Base-by-base conservation (phyloP, 1,284 basidiomycete genomes). In the Ustilago hordei region DNA sequence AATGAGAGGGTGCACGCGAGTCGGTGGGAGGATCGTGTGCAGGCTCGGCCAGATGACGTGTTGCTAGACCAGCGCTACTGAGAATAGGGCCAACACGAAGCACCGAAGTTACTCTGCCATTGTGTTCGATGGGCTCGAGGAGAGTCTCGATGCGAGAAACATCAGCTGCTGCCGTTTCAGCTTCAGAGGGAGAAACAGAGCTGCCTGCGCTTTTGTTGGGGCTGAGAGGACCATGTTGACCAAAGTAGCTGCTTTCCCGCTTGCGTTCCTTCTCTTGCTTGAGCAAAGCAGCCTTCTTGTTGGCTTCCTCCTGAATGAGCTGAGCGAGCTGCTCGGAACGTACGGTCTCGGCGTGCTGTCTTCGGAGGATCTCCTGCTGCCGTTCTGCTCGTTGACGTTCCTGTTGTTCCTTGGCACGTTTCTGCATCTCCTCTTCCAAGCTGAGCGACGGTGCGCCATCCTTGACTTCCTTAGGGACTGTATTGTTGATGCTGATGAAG, bases 391-490 rank as follows among this genome's bases (percentile, higher is more conserved):
- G 34, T 31, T 78, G 71, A 3, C 52, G 66, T 34, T 74, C 59
- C 43, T 85, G 70, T 41, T 79, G 79, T n/a, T 78, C 80, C 19
- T 63, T 63, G 23, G 69, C 80, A 12, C 84, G 70, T 39, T 78
- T 75, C 55, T 77, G 68, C 82, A 80, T 84, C 34, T 82, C 81
- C 64, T 85, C 80, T 53, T 85, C 82, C 35, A 84, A 69, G 58
- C 83, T 84, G 34, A 81, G 69, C 17, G 76, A 68, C 3, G 72
- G 74, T 17, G 60, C 55, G 19, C 76, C 67, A 34, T 79, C 67
- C 57, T 72, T 72, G 61, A 64, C 64, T 13, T 66, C 61, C 15
- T 56, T 60, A 2, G 75, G 74, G 0, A 72, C 67, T 2, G 60
- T 55, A 48, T 83, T 82, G 71, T 83, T 69, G 35, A 50, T 4